Conservation (phyloP, 805 yeast species). For the Kodamaea nitidulidarum region DNA sequence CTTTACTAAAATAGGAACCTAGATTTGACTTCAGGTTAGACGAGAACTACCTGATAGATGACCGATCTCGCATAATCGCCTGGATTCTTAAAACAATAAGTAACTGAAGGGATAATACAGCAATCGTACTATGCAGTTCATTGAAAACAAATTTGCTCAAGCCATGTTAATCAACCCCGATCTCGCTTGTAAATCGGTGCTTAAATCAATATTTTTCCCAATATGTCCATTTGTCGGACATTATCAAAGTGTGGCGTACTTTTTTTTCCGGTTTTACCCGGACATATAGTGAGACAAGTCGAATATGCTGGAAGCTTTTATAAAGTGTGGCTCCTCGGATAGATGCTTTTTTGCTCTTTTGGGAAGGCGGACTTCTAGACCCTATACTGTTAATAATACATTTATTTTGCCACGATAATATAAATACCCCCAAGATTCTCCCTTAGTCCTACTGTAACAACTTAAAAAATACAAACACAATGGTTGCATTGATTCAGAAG, state of each 20-base stretch:
- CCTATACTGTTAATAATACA: slow-evolving; percentile 8
- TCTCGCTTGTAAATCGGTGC: background rate
- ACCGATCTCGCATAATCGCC: too few relatives aligned
- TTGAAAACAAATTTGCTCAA: too few relatives aligned
- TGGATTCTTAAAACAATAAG: too few relatives aligned
- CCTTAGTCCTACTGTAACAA: background rate
- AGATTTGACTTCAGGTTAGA: too few relatives aligned
- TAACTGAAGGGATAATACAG: too few relatives aligned
- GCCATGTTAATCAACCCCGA: background rate
- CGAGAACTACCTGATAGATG: too few relatives aligned
- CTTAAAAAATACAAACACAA: slow-evolving; percentile 27
- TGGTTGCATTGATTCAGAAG: slow-evolving; percentile 89
- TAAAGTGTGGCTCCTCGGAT: slow-evolving; percentile 3
- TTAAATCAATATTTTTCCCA: background rate
- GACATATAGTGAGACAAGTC: background rate
- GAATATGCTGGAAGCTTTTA: slow-evolving; percentile 2
- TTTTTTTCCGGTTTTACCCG: slow-evolving; percentile 5
- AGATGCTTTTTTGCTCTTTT: slow-evolving; percentile 1
- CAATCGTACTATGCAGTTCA: too few relatives aligned
- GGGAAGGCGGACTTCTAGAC: slow-evolving; percentile 9
- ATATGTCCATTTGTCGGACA: slow-evolving; percentile 31
- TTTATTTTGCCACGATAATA: background rate
- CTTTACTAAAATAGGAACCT: too few relatives aligned
- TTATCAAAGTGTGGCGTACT: slow-evolving; percentile 38
- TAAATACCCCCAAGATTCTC: slow-evolving; percentile 4